Percentiles rank a stretch among this genome's conserved stretches.
Conservation (phyloP, 2,329 filamentous ascomycete species). For the Aspergillus floridensis region DNA sequence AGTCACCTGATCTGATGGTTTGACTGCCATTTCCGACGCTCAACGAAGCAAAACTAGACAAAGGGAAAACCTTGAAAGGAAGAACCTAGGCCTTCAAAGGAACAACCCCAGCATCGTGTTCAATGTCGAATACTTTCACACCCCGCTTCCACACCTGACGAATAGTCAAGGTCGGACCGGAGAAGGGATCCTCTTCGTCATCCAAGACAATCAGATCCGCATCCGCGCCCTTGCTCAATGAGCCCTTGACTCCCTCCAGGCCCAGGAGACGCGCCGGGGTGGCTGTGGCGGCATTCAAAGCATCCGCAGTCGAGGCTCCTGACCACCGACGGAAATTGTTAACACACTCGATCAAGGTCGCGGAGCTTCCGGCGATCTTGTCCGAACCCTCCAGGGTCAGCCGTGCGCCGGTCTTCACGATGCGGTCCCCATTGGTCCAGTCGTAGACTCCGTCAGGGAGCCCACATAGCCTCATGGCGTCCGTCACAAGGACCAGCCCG, state of each 20-base stretch:
- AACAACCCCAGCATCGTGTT: constrained; percentile 21
- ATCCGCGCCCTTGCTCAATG: constrained; percentile 40
- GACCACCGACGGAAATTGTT: constrained; percentile 47
- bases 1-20: not conserved
- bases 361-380: constrained; percentile 69
- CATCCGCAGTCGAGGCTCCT: constrained; percentile 38
- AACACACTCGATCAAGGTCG: constrained; percentile 45
- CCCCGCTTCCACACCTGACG: constrained; percentile 47
- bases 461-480: constrained; percentile 85
- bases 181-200: constrained; percentile 31
- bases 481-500: constrained; percentile 84
- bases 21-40: not conserved
- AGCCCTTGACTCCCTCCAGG: constrained; percentile 39
- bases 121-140: constrained; percentile 39
- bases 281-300: constrained; percentile 42
- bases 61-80: not conserved
- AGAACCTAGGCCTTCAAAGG: not conserved
- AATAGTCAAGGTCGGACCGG: constrained; percentile 35
- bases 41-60: not conserved
- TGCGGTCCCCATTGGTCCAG: constrained; percentile 73
- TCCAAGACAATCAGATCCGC: constrained; percentile 43
- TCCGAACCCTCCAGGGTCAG: constrained; percentile 75
- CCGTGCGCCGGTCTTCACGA: constrained; percentile 61
- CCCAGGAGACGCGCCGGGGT: constrained; percentile 41
- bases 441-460: constrained; percentile 79